Conservation (phyloP, 2,329 filamentous ascomycete species). For the Pseudocercospora fuligena region DNA sequence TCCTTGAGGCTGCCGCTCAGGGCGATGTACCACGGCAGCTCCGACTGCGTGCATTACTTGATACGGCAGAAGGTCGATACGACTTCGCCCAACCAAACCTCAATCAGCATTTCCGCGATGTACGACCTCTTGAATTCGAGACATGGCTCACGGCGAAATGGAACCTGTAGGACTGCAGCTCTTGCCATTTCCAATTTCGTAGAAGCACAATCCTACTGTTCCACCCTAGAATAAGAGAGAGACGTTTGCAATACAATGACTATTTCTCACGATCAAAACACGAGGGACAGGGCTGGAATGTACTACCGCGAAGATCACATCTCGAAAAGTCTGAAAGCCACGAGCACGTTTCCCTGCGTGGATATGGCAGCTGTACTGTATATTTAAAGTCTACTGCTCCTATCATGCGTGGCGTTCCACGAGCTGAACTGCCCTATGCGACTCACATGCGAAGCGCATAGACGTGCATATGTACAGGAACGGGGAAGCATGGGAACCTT, state of each 20-base stretch:
- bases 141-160: slow-evolving; percentile 45
- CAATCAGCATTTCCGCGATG: slow-evolving; percentile 53
- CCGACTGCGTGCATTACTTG: slow-evolving; percentile 64
- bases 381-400: background rate
- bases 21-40: slow-evolving; percentile 44
- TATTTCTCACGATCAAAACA: background rate
- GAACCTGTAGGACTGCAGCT: slow-evolving; percentile 14
- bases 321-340: background rate
- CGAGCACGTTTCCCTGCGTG: background rate
- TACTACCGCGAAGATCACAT: background rate
- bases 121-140: slow-evolving; percentile 43
- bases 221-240: background rate
- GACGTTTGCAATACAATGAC: background rate
- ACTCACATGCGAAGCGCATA: background rate
- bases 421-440: background rate
- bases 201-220: background rate
- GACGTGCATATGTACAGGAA: background rate
- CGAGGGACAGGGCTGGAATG: background rate
- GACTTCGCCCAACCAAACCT: slow-evolving; percentile 66
- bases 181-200: background rate
- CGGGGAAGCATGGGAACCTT: background rate
- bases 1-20: slow-evolving; percentile 46
- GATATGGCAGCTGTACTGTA: background rate
- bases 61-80: slow-evolving; percentile 71
- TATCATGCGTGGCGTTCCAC: background rate